Base-by-base conservation (phyloP, 2,329 filamentous ascomycete species). In the Botrytis aclada region DNA sequence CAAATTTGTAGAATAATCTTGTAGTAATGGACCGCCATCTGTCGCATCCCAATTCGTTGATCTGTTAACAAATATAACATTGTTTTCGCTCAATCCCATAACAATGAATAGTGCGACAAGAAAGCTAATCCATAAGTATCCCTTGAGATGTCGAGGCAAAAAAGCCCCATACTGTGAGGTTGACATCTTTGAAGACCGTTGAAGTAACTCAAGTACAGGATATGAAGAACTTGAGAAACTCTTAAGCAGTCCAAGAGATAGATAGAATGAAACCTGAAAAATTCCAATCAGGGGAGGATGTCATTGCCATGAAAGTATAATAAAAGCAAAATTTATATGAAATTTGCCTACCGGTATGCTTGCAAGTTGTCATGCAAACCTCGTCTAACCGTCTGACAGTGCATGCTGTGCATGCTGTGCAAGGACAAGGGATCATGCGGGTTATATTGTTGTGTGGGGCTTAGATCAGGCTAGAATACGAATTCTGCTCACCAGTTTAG, bases 61-160 rank as follows among this genome's bases (percentile, higher is more conserved):
- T 32, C 16, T 45, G 37, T 63, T 60, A 25, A 58, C 45, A 22
- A 73, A 62, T 4, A 75, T 32, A 29, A 72, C 20, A 6, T 61
- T 43, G 45, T 73, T 75, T 58, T 75, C 74, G 16, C 64, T 75
- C 72, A 75, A n/a, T 14, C 60, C 73, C 74, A 75, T 73, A 22
- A 75, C 43, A 51, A 75, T 37, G 45, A 75, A 75, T 20, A 74
- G 10, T 43, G 56, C 65, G 7, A 71, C 73, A 18, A 75, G 69
- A 39, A 75, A 75, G 8, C 69, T 51, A 34, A 75, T 74, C 74
- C 74, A 75, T 65, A 75, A 34, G 41, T 75, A 75, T 9, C 74
- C 74, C 43, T 66, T 75, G 22, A 74, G 71, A 47, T 75, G 73
- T 34, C 73, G 66, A 29, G 74, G 74, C 20, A 74, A 43, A 4